A percentile compares a stretch with the other conserved stretches of the same genome.
Conservation (phyloP, 208 protist genomes). For the Herpetomonas tarakana region DNA sequence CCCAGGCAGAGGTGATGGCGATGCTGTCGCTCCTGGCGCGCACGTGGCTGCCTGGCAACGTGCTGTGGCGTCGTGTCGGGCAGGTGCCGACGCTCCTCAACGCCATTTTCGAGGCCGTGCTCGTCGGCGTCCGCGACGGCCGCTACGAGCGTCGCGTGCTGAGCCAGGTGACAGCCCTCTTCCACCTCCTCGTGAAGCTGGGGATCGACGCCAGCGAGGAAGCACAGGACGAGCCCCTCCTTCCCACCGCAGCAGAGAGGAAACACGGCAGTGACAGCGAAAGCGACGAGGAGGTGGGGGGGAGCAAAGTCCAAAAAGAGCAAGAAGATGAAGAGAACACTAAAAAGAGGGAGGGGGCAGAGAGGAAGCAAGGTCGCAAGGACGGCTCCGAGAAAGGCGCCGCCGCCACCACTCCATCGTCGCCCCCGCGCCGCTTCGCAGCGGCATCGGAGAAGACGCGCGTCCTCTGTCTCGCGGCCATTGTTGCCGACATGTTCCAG, state of each 20-base stretch:
- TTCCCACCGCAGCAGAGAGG: neutral
- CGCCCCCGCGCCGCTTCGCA: neutral
- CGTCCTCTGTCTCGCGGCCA: slow-evolving; percentile 32
- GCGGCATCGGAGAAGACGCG: slow-evolving; percentile 1
- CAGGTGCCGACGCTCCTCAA: slow-evolving; percentile 49
- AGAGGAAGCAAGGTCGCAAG: too few relatives aligned
- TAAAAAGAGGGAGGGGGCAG: too few relatives aligned
- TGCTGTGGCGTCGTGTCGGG: slow-evolving; percentile 52
- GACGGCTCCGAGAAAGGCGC: neutral
- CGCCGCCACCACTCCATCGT: neutral
- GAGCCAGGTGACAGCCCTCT: slow-evolving; percentile 49
- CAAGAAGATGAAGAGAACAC: too few relatives aligned
- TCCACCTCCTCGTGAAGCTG: slow-evolving; percentile 48
- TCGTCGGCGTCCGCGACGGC: slow-evolving; percentile 35
- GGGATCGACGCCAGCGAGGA: slow-evolving; percentile 10
- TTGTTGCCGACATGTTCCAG: slow-evolving; percentile 53
- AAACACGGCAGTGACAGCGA: slow-evolving; percentile 4
- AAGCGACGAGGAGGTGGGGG: slow-evolving; percentile 1
- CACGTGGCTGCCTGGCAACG: slow-evolving; percentile 23
- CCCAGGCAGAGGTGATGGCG: slow-evolving; percentile 18
- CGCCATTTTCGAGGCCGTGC: slow-evolving; percentile 35
- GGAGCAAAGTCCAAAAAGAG: too few relatives aligned
- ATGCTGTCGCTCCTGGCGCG: slow-evolving; percentile 28
- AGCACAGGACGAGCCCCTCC: neutral
- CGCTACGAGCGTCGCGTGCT: slow-evolving; percentile 45